phyloP scores from a whole-genome alignment of 2,329 filamentous ascomycete genomes.

The Trichoderma sp. region DNA sequence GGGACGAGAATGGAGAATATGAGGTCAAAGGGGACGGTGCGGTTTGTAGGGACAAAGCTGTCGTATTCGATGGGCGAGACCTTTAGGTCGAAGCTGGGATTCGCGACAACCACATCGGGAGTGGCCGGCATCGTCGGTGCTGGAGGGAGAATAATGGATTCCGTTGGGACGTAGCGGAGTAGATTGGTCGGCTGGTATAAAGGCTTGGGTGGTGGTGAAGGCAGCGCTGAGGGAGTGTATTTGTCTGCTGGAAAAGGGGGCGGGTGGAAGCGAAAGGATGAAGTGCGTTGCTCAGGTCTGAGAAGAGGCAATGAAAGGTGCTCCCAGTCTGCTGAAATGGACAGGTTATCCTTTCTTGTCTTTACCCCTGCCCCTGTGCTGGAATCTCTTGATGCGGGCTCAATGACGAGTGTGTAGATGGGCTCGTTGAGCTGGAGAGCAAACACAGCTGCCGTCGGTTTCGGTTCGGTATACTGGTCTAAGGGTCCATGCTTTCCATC shows the following conservation, averaged over 20 bases:
- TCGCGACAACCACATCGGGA: background rate
- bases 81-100: background rate
- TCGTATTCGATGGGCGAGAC: background rate
- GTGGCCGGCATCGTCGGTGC: background rate
- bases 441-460: background rate
- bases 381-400: background rate
- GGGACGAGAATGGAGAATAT: background rate
- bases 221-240: background rate
- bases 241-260: background rate
- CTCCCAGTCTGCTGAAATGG: background rate
- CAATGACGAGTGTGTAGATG: background rate
- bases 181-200: background rate
- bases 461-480: background rate
- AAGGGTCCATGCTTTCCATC: background rate
- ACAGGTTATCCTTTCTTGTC: background rate
- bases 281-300: background rate
- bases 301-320: background rate
- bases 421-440: background rate
- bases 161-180: background rate
- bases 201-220: background rate
- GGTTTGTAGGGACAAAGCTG: background rate
- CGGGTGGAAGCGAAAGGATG: background rate
- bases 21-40: background rate
- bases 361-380: background rate
- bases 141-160: background rate